Base-by-base conservation (phyloP, 441 rosid genomes). In the Manihot esculenta region DNA sequence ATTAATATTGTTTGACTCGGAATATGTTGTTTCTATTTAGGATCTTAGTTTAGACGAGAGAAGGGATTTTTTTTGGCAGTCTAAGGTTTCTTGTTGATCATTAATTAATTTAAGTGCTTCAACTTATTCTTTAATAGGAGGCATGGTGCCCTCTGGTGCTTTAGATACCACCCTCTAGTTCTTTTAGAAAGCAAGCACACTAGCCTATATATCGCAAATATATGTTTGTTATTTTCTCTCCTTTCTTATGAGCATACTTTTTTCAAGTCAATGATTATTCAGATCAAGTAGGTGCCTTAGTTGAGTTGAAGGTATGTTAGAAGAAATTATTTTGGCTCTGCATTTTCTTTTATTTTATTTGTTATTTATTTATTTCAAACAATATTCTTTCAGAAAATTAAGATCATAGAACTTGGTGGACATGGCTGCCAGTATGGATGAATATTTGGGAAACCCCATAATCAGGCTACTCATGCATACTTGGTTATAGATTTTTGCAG, bases 401-500 rank as follows among this genome's bases (percentile, higher is more conserved):
- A 38, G 35, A 24, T 47, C 33, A n/a, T 44, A 24, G 15, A 56
- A 55, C 42, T 41, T 42, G 38, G 11, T n/a, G n/a, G 38, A 56
- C 24, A 45, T 68, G 71, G 24, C 24, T 58, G 38, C 23, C 21
- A 24, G 12, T 2, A 33, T 30, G 58, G 69, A 30, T 42, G 41
- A 14, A 55, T 55, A 17, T 44, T 23, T 23, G 51, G 33, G 54
- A 56, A 56, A 26, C 49, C 61, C 63, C 24, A 20, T 21, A 64
- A 65, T 49, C 58, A 13, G 21, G 41, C 23, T 57, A 65, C 45
- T 57, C 23, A 30, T 49, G 12, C n/a, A 48, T 47, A 15, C 11
- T 47, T 26, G 51, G 41, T n/a, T n/a, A 21, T 54, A 67, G 35
- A 65, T 21, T 33, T 67, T 67, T 54, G 21, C 61, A 67, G 47